Percentiles rank a stretch among this genome's conserved stretches.
Evolutionary conservation across 2,329 filamentous ascomycete genomes (phyloP).

Genomic region (Colletotrichum eremochloae): DNA sequence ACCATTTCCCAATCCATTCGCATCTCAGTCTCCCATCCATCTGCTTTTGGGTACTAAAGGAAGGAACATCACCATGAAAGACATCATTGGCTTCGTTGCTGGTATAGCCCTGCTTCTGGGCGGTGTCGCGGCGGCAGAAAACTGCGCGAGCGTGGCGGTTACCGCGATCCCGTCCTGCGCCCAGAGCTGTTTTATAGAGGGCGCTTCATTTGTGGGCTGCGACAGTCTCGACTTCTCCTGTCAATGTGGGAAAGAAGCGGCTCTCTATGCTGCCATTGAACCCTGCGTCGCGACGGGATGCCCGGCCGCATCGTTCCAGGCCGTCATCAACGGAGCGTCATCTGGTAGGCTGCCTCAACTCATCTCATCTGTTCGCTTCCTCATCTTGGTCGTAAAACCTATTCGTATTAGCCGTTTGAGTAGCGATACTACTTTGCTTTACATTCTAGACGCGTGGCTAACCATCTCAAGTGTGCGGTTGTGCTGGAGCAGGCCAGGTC

Average conservation of each 20-base stretch:
- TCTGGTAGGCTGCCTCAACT: conserved; percentile 18
- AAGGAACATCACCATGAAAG: conserved; percentile 10
- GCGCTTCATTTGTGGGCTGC: conserved; percentile 48
- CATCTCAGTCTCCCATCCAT: not conserved
- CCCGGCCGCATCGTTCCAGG: conserved; percentile 43
- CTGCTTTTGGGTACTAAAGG: not conserved
- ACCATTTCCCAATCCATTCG: conserved; percentile 16
- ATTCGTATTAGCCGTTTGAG: not conserved
- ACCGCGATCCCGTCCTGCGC: conserved; percentile 48
- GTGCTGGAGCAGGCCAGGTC: conserved; percentile 19
- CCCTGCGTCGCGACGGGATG: conserved; percentile 49
- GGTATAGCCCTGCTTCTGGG: conserved; percentile 5
- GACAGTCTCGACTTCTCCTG: conserved; percentile 47
- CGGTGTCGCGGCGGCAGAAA: conserved; percentile 19
- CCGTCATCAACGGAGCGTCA: conserved; percentile 47
- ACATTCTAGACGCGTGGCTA: not conserved
- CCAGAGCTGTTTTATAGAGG: conserved; percentile 47
- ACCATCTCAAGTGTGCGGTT: conserved; percentile 31
- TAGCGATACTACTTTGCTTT: accelerated
- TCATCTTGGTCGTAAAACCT: accelerated
- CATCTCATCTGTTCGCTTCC: not conserved
- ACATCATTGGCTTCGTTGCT: not conserved
- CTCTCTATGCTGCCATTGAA: conserved; percentile 45
- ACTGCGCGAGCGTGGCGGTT: conserved; percentile 47
- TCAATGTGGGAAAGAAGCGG: conserved; percentile 46